Evolutionary conservation across 2,329 filamentous ascomycete genomes (phyloP), one percentile per base, ranked within the genome.

Genomic region (Dothideomycetes sp.): DNA sequence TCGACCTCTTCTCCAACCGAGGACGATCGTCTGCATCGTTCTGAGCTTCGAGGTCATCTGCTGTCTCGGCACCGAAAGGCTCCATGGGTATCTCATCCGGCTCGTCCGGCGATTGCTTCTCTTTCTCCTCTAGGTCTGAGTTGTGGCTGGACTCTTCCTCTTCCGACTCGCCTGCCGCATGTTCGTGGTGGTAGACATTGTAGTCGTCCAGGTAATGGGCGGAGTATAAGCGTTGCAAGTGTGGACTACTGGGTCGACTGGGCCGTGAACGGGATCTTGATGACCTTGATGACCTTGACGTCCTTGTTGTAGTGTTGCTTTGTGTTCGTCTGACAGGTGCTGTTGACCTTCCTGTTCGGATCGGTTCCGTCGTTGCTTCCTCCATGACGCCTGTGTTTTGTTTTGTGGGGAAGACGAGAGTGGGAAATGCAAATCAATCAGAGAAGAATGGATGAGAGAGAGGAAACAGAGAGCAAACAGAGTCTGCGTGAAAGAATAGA

Each of bases 141-240:
- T 31, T 3, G 41, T 22, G 13, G 5, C 19, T 10, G 5, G 13
- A 17, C 8, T 49, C 44, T 4, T 49, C 50, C 30, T 30, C 13
- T 17, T 33, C 36, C 15, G 28, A 29, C n/a, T 36, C 32, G 13
- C 42, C 23, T 15, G 43, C 41, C 3, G 38, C 36, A 16, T 42
- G 44, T n/a, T 46, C 45, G 29, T 49, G 45, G 27, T 45, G 34
- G 17, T 45, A 62, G 5, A 55, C 43, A 6, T 53, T 54, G 5
- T 58, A 49, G 38, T 63, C 57, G 36, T 64, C 59, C 1, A 59
- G 47, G 41, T 61, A 54, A 16, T 50, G 51, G 3, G 48, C 57
- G 1, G 58, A 60, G 45, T 56, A 51, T 3, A 58, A 46, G 15
- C 54, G 48, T 28, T 53, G 45, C 1, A 60, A 41, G 16, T 42